These are phyloP conservation scores for Diutina sp. DNA, from an alignment of 1,139 yeast species.

Conservation along the genomic window DNA sequence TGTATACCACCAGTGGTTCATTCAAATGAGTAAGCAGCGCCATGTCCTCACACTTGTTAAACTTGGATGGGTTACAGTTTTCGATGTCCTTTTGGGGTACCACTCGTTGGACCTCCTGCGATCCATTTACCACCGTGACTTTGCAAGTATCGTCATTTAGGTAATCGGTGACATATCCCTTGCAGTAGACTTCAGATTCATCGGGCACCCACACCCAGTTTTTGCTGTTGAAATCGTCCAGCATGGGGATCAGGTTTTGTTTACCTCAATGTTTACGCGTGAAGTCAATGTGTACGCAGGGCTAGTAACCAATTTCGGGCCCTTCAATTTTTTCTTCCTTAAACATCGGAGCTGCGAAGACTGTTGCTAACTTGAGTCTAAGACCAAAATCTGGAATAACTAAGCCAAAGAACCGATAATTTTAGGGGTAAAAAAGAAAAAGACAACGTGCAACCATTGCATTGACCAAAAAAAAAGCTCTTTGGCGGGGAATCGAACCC, in stretches of 20 bases:
- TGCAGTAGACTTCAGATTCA: slow-evolving; percentile 45
- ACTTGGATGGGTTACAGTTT: slow-evolving; percentile 79
- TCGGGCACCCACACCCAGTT: slow-evolving; percentile 82
- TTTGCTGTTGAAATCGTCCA: slow-evolving; percentile 11
- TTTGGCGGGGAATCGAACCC: background rate
- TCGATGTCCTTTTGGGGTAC: slow-evolving; percentile 38
- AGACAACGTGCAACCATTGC: no score
- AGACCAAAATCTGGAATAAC: no score
- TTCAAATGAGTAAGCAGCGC: slow-evolving; percentile 90
- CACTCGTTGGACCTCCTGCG: slow-evolving; percentile 19
- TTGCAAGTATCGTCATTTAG: slow-evolving; percentile 32
- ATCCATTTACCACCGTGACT: slow-evolving; percentile 39
- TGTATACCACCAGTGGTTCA: slow-evolving; percentile 88
- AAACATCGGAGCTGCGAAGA: background rate
- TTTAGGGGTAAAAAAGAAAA: no score
- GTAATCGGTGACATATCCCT: slow-evolving; percentile 55
- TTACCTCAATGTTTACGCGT: background rate
- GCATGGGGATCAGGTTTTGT: slow-evolving; percentile 1
- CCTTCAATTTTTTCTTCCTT: no score
- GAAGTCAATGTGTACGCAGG: background rate
- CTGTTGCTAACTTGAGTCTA: no score
- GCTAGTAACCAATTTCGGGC: background rate
- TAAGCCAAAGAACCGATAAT: no score
- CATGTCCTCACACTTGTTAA: slow-evolving; percentile 88
- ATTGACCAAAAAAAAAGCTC: background rate